phyloP scores from a whole-genome alignment of 805 yeast species.

The Maudiozyma pseudohumilis region DNA sequence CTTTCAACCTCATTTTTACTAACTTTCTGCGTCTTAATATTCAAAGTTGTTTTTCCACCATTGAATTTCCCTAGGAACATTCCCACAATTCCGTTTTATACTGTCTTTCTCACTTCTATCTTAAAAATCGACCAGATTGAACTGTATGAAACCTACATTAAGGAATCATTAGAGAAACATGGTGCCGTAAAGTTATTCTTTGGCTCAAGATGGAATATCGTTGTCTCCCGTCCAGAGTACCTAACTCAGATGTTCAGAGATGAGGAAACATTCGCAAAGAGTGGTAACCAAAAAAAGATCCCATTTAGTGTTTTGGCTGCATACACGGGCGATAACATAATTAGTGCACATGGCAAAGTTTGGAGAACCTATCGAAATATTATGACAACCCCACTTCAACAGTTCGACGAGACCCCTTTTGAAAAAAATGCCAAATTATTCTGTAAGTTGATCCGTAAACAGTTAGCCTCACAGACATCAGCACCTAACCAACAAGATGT shows the following conservation, averaged over 20 bases:
- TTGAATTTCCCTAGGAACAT: conserved; percentile 40
- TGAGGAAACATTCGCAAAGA: conserved; percentile 43
- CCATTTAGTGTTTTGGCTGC: conserved; percentile 44
- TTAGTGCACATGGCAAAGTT: conserved; percentile 44
- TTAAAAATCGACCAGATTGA: conserved; percentile 40
- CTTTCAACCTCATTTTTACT: not conserved
- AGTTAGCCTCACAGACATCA: too few relatives aligned
- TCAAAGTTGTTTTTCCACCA: conserved; percentile 35
- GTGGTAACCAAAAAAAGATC: conserved; percentile 51
- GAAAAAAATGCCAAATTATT: conserved; percentile 31
- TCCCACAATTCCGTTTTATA: conserved; percentile 56
- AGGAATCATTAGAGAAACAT: conserved; percentile 36
- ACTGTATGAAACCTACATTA: conserved; percentile 35
- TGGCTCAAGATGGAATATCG: conserved; percentile 52
- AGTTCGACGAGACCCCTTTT: conserved; percentile 36
- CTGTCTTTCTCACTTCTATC: conserved; percentile 38
- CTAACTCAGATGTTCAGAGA: conserved; percentile 38
- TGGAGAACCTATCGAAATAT: conserved; percentile 43
- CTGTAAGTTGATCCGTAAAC: conserved; percentile 18
- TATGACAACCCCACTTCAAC: conserved; percentile 40
- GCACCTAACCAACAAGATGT: not conserved
- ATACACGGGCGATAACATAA: conserved; percentile 52
- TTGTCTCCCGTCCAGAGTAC: conserved; percentile 40
- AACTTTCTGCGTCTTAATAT: not conserved
- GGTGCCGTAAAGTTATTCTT: conserved; percentile 54